Conservation (phyloP, 257 asterid species). For the Anisodus tanguticus region DNA sequence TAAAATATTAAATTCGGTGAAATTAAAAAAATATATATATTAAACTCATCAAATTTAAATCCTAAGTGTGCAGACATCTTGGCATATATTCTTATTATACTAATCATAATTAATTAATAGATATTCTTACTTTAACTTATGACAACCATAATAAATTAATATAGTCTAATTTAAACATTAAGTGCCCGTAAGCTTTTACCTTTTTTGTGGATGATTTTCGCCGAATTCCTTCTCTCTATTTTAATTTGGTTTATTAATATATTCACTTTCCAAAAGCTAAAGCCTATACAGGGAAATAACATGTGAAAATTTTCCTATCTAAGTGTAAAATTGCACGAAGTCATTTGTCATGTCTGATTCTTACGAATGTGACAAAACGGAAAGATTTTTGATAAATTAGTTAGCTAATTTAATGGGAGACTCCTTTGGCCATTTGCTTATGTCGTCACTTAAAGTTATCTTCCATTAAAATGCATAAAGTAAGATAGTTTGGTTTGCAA, state of each 20-base stretch:
- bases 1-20: too few relatives aligned
- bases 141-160: not conserved
- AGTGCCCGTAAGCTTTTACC: too few relatives aligned
- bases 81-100: too few relatives aligned
- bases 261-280: not conserved
- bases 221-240: not conserved
- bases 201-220: not conserved
- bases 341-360: not conserved
- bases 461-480: not conserved
- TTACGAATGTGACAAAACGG: not conserved
- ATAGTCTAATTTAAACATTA: not conserved
- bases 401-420: not conserved
- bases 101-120: too few relatives aligned
- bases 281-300: not conserved
- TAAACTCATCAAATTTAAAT: too few relatives aligned
- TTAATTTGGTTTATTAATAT: not conserved
- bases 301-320: not conserved
- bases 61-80: too few relatives aligned
- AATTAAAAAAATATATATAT: too few relatives aligned
- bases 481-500: not conserved
- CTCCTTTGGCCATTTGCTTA: not conserved
- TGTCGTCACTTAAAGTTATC: not conserved
- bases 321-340: not conserved
- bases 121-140: too few relatives aligned
- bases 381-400: not conserved